phyloP scores from a whole-genome alignment of 176 grass and related monocot species.

The Cenchrus purpureus region DNA sequence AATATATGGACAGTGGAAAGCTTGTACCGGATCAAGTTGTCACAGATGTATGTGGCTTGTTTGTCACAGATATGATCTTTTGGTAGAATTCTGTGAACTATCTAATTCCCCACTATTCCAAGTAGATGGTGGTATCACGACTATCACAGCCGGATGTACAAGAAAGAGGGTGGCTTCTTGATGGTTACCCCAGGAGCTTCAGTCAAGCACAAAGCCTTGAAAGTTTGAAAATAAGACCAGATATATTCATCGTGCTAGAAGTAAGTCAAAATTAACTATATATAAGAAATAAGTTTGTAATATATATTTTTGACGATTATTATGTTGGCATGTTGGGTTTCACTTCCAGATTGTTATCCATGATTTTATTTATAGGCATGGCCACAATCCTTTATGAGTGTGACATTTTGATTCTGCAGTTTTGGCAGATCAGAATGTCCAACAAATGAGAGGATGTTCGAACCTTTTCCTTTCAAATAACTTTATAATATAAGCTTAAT shows the following conservation, averaged over 20 bases:
- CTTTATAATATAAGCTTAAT: slow-evolving; percentile 14
- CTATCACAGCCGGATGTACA: slow-evolving; percentile 72
- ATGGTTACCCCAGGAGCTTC: slow-evolving; percentile 88
- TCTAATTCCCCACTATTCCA: slow-evolving; percentile 24
- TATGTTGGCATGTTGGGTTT: slow-evolving; percentile 8
- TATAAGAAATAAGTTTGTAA: slow-evolving; percentile 7
- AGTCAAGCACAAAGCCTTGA: slow-evolving; percentile 87
- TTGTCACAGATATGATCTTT: slow-evolving; percentile 14
- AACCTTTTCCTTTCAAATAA: not conserved
- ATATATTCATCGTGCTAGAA: slow-evolving; percentile 81
- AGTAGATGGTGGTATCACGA: slow-evolving; percentile 82
- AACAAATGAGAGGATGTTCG: slow-evolving; percentile 22
- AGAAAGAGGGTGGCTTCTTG: slow-evolving; percentile 93
- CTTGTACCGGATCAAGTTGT: slow-evolving; percentile 93
- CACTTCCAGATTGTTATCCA: not conserved
- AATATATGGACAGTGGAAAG: slow-evolving; percentile 89
- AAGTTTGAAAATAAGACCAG: slow-evolving; percentile 75
- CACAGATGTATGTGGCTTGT: slow-evolving; percentile 72
- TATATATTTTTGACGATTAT: not conserved
- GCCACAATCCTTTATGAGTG: not conserved
- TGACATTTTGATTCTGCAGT: slow-evolving; percentile 5
- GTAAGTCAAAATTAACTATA: slow-evolving; percentile 57
- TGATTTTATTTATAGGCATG: slow-evolving; percentile 10
- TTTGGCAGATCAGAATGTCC: not conserved
- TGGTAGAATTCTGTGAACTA: slow-evolving; percentile 14